Evolutionary conservation across 2,329 filamentous ascomycete genomes (phyloP).

Genomic region (Neofusicoccum laricinum): DNA sequence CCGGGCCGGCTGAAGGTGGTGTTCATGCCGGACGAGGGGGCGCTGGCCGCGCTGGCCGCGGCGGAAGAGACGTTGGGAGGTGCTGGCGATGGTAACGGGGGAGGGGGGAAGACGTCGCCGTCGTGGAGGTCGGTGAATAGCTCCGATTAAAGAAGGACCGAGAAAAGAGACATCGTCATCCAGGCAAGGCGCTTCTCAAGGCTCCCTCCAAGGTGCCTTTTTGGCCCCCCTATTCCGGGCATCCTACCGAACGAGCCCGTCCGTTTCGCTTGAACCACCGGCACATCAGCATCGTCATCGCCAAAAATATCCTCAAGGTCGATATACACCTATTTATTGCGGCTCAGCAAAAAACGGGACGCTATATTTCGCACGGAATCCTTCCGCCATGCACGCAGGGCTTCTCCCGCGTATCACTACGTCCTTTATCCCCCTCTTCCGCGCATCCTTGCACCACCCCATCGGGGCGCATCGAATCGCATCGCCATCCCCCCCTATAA

Average conservation of each 20-base stretch:
- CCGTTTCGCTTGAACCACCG: not conserved
- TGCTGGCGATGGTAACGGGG: not conserved
- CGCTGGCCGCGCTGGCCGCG: not conserved
- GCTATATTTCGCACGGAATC: not conserved
- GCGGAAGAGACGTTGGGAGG: not conserved
- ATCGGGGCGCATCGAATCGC: too few relatives aligned
- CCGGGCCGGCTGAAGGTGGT: constrained; percentile 7
- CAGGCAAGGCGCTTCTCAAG: not conserved
- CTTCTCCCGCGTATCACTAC: not conserved
- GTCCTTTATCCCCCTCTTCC: not conserved
- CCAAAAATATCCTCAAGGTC: not conserved
- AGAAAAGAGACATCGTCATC: not conserved
- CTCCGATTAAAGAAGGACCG: not conserved
- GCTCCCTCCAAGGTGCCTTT: not conserved
- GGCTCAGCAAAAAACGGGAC: not conserved
- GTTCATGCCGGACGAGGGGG: not conserved
- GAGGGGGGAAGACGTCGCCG: not conserved
- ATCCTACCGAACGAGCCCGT: too few relatives aligned
- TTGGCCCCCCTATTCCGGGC: not conserved
- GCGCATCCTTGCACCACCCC: too few relatives aligned
- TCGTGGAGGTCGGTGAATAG: constrained; percentile 6
- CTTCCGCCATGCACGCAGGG: not conserved
- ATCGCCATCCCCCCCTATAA: not conserved
- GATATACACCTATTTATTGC: not conserved
- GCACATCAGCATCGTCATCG: not conserved